Evolutionary conservation across 148 eudicot species (phyloP).

Genomic region (Beta vulgaris): DNA sequence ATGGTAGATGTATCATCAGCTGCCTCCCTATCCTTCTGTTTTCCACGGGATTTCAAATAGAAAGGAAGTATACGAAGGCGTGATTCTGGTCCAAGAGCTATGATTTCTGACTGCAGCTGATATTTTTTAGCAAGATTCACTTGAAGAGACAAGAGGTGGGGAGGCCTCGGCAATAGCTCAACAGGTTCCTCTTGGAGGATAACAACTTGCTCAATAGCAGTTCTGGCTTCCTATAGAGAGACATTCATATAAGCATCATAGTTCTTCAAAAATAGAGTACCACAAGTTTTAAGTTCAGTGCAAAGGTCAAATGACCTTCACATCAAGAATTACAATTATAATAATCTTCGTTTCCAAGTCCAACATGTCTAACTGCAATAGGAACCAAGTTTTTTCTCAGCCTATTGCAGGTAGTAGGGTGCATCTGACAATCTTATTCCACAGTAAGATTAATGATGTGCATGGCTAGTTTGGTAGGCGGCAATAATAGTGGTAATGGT

Average conservation of each 20-base stretch:
- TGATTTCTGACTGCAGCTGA: constrained; percentile 54
- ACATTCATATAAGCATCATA: background rate
- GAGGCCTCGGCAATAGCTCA: constrained; percentile 72
- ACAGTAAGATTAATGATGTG: no score
- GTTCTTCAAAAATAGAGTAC: background rate
- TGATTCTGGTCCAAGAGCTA: constrained; percentile 45
- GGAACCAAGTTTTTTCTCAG: no score
- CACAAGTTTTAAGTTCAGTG: constrained; percentile 1
- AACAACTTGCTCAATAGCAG: constrained; percentile 75
- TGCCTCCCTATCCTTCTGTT: constrained; percentile 23
- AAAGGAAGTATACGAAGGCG: constrained; percentile 56
- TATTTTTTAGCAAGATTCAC: constrained; percentile 62
- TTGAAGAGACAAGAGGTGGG: constrained; percentile 59
- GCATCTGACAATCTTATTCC: no score
- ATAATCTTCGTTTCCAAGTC: no score
- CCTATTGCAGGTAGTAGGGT: no score
- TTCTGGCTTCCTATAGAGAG: constrained; percentile 66
- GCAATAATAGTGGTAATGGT: no score
- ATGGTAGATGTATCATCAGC: constrained; percentile 33
- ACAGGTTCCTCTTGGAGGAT: constrained; percentile 76
- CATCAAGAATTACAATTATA: no score
- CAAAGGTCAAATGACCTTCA: no score
- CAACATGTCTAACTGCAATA: no score
- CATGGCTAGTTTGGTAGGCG: no score
- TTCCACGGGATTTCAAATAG: constrained; percentile 29